These are phyloP conservation scores for Salix suchowensis DNA, from an alignment of 345 rosid species.

Conservation along the genomic window DNA sequence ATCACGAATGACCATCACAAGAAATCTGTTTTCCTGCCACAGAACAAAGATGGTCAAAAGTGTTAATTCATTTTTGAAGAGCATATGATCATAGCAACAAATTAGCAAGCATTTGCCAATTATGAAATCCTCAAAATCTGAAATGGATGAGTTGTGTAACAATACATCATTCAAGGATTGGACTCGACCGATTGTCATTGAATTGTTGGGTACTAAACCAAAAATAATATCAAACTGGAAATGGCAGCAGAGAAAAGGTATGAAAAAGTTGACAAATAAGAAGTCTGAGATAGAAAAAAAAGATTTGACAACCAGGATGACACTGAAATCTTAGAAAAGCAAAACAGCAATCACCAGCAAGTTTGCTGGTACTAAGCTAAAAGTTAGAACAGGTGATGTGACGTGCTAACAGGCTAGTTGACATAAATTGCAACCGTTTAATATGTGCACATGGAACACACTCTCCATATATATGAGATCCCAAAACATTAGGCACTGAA, in stretches of 20 bases:
- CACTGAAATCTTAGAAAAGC: background rate
- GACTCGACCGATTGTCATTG: background rate
- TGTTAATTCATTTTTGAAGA: background rate
- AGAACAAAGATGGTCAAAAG: background rate
- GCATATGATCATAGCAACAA: background rate
- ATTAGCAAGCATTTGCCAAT: background rate
- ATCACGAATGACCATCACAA: constrained; percentile 98
- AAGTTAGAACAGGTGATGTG: background rate
- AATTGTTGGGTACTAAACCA: background rate
- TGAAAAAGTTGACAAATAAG: background rate
- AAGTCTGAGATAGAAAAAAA: background rate
- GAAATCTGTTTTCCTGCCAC: constrained; percentile 93
- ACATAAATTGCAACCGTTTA: background rate
- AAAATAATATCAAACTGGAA: background rate
- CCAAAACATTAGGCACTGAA: background rate
- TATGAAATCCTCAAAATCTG: background rate
- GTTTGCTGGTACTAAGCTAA: background rate
- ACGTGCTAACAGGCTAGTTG: background rate
- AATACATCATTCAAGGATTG: background rate
- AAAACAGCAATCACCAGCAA: background rate
- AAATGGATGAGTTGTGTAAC: background rate
- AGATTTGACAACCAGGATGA: background rate
- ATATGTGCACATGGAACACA: background rate
- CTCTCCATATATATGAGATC: background rate
- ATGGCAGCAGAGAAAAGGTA: background rate